These are phyloP conservation scores for Podaxis pistillaris DNA, from an alignment of 768 basidiomycete genomes.

Conservation along the genomic window DNA sequence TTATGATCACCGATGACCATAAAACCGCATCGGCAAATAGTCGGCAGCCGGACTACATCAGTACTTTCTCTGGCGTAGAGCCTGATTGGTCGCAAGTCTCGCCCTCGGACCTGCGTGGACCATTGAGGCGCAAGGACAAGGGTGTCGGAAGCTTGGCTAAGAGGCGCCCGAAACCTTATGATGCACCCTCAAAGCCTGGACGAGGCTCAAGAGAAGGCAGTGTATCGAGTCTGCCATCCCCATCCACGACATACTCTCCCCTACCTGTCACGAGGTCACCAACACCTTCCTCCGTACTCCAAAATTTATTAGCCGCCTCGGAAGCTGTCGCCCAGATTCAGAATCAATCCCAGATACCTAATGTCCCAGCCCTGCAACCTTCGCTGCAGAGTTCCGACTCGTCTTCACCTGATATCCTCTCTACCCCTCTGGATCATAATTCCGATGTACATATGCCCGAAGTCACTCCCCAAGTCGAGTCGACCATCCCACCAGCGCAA, in stretches of 20 bases:
- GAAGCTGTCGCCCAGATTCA: conserved; percentile 24
- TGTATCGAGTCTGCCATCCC: conserved; percentile 48
- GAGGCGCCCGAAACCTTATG: conserved; percentile 73
- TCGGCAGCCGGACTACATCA: conserved; percentile 30
- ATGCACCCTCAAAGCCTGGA: conserved; percentile 45
- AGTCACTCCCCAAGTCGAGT: conserved; percentile 21
- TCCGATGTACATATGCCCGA: conserved; percentile 40
- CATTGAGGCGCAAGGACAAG: conserved; percentile 49
- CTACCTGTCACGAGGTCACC: conserved; percentile 45
- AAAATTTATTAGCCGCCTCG: conserved; percentile 28
- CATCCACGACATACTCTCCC: conserved; percentile 42
- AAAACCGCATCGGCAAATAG: conserved; percentile 61
- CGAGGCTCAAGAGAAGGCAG: conserved; percentile 53
- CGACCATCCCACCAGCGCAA: conserved; percentile 13
- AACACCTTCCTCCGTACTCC: conserved; percentile 37
- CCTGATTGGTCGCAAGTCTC: conserved; percentile 50
- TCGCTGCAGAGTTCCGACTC: conserved; percentile 43
- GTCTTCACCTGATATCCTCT: conserved; percentile 44
- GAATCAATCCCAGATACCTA: conserved; percentile 2
- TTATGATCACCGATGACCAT: conserved; percentile 99
- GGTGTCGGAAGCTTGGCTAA: conserved; percentile 32
- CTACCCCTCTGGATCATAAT: conserved; percentile 42
- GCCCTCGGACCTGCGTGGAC: conserved; percentile 34
- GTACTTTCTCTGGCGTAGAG: conserved; percentile 34
- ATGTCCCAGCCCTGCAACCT: conserved; percentile 33